Conservation (phyloP, 345 rosid species). For the Eucalyptus regnans region DNA sequence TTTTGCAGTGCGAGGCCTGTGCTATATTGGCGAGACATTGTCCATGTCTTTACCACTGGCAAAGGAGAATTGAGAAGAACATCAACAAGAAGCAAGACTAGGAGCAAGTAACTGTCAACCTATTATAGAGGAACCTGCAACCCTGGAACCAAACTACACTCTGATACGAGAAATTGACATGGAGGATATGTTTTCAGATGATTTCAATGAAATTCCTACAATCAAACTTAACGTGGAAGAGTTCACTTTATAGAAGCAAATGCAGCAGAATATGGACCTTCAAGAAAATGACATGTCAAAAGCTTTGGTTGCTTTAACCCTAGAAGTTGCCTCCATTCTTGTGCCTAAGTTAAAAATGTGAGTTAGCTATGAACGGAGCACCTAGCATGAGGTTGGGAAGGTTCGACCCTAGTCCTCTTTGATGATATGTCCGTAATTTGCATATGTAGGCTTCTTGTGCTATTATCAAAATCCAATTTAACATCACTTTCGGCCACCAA, state of each 20-base stretch:
- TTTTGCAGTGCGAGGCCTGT: conserved; percentile 55
- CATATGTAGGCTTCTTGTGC: not conserved
- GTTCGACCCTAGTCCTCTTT: conserved; percentile 1
- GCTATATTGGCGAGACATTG: conserved; percentile 20
- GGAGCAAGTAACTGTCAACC: conserved; percentile 35
- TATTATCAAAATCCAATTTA: not conserved
- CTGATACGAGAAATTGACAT: conserved; percentile 34
- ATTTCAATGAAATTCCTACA: conserved; percentile 72
- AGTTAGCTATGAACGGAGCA: no score
- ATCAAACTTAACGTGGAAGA: not conserved
- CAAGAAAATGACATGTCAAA: no score
- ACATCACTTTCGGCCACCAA: not conserved
- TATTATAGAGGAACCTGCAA: conserved; percentile 69
- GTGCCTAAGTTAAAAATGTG: no score
- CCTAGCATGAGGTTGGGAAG: not conserved
- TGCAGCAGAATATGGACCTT: no score
- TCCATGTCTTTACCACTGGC: conserved; percentile 26
- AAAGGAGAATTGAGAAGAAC: conserved; percentile 15
- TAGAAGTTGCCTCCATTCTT: rapidly evolving
- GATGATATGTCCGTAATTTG: not conserved
- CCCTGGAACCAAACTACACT: conserved; percentile 41
- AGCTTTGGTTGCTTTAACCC: no score
- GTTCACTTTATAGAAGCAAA: no score
- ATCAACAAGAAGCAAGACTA: conserved; percentile 5
- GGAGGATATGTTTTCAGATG: conserved; percentile 45